Conservation (phyloP, 2,329 filamentous ascomycete species). For the Colletotrichum salicis region DNA sequence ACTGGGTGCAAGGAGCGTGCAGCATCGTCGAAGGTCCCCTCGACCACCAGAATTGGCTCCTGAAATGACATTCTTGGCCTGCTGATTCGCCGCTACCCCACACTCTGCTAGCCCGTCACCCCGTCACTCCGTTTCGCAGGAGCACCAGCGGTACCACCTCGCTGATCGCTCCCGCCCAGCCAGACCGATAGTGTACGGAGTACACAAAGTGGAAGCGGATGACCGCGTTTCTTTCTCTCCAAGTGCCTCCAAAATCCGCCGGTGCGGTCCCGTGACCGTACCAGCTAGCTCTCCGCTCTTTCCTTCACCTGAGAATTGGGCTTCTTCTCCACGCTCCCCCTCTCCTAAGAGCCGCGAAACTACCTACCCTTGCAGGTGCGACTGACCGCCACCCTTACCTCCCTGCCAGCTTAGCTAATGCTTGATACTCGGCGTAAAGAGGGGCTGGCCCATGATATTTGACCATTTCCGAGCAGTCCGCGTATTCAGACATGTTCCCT, state of each 20-base stretch:
- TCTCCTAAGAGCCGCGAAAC: not conserved
- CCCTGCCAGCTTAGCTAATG: not conserved
- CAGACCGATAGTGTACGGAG: not conserved
- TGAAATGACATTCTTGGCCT: constrained; percentile 30
- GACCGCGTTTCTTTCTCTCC: not conserved
- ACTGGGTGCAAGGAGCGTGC: constrained; percentile 20
- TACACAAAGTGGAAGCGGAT: not conserved
- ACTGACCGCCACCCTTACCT: not conserved
- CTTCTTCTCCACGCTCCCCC: not conserved
- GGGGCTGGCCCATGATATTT: not conserved
- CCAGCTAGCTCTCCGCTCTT: not conserved
- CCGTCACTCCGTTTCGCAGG: not conserved
- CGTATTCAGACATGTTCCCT: constrained; percentile 5
- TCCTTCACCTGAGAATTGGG: not conserved
- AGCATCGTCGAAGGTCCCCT: not conserved
- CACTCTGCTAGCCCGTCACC: constrained; percentile 26
- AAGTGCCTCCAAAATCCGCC: not conserved
- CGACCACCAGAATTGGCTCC: constrained; percentile 19
- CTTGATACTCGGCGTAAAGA: not conserved
- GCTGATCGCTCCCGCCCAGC: not conserved
- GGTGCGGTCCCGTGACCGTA: not conserved
- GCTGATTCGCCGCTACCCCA: constrained; percentile 38
- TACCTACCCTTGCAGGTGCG: not conserved
- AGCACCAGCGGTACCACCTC: not conserved
- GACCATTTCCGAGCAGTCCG: constrained; percentile 4